Percentiles rank a stretch among this genome's conserved stretches.
phyloP scores from a whole-genome alignment of 805 yeast species.

The Saccharomycopsis sp. region DNA sequence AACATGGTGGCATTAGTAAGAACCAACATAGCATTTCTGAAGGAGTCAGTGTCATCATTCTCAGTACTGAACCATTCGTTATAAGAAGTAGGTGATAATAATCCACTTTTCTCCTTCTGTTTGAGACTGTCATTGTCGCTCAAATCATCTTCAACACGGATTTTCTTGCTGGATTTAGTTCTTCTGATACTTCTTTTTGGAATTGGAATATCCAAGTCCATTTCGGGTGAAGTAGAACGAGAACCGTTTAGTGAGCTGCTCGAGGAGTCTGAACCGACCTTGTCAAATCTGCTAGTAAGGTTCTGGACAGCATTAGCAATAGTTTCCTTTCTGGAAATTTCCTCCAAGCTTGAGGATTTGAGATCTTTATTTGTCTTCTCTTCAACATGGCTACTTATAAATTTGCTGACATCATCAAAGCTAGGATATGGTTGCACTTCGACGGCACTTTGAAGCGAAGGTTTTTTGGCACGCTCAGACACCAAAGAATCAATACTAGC shows the following conservation, averaged over 20 bases:
- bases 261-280: neutral
- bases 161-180: neutral
- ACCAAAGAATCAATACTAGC: neutral
- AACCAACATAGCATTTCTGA: slow-evolving; percentile 5
- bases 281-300: neutral
- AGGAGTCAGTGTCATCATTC: slow-evolving; percentile 5
- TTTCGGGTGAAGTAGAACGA: neutral
- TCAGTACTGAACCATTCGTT: neutral
- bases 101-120: neutral
- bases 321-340: neutral
- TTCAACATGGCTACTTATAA: neutral
- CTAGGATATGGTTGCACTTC: neutral
- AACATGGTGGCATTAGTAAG: slow-evolving; percentile 4
- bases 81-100: neutral
- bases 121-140: neutral
- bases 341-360: neutral
- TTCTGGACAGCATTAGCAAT: neutral
- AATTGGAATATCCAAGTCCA: neutral
- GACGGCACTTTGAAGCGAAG: neutral
- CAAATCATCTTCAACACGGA: neutral
- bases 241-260: neutral
- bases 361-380: too few relatives aligned
- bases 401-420: neutral
- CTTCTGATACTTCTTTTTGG: slow-evolving; percentile 10
- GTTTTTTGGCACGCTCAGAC: neutral